Base-by-base conservation (phyloP, 768 basidiomycete genomes). In the Lactifluus volemus region DNA sequence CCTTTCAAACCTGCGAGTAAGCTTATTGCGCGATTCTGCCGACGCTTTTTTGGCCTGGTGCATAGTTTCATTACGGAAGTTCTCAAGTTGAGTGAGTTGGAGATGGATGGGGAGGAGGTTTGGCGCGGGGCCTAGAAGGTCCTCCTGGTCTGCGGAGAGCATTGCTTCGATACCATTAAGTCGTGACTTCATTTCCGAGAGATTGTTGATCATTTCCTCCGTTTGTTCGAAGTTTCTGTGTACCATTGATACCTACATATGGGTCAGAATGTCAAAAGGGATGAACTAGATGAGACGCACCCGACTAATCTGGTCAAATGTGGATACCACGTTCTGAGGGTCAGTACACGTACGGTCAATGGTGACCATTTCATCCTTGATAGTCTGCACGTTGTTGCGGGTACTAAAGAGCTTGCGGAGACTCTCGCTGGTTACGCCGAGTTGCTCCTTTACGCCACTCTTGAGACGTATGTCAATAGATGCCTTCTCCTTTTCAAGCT, bases 161-260 rank as follows among this genome's bases (percentile, higher is more conserved):
- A 95, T 83, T 32, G 80, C 79, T 67, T 92, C 85, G 49, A 98
- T 77, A 63, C 82, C 74, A 66, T 89, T 85, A 15, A 98, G 82
- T 70, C 88, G 88, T 25, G 85, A 78, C 65, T 88, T 86, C 91
- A 98, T 97, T 54, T 90, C 88, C n/a, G 92, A 78, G 45, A 98
- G 80, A 68, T 95, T 96, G 67, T 86, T 85, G 65, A 98, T 89
- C 85, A 97, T 95, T 66, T 96, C 93, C 70, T 95, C 91, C 1
- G 94, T 97, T 58, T 90, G 89, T 64, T 92, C 84, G 67, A 98
- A 95, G 70, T 96, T 94, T 8, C 95, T 82, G 72, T 98, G 96
- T 2, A 98, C 89, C 77, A 89, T 84, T 5, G 96, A 98, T 3
- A 97, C 94, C 94, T 98, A 52, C 49, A 9, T 10, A 50, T 30